Base-by-base conservation (phyloP, 78 protist species). In the Guillardia theta region DNA sequence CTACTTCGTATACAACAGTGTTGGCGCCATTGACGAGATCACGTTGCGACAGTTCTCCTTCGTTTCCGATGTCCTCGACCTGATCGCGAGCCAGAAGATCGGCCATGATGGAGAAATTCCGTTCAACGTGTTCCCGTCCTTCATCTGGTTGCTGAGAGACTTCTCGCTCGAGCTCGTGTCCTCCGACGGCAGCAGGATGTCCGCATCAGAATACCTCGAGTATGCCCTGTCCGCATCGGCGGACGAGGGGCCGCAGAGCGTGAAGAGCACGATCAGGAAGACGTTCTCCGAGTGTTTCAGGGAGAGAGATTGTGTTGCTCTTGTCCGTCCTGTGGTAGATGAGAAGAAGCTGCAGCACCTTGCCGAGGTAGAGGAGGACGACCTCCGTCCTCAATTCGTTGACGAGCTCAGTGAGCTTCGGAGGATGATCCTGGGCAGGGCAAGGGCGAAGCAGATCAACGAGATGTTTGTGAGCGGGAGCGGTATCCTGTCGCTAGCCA, bases 141-240 rank as follows among this genome's bases (percentile, higher is more conserved):
- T 94, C 93, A n/a, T 94, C 92, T 94, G 95, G 95, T 53, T 94
- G 24, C 93, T 94, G 47, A 92, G 95, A 41, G 95, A 94, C 95
- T 94, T 94, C 19, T 8, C 93, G 22, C 88, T 94, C 45, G 54
- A 94, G 62, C 95, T 94, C 30, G 78, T 39, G 47, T 1, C 45
- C 10, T 30, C 39, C n/a, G 88, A n/a, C 24, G 95, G 95, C n/a
- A 21, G 46, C 50, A 36, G 39, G 88, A 9, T 94, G 22, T 19
- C 95, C 22, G 15, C 95, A 19, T 21, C 27, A 27, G 54, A 88
- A 41, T 94, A 94, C 47, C 93, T 94, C 47, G 95, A 94, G 93
- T n/a, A 36, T 27, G 90, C 45, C 53, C 10, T 46, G 4, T 48
- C 36, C 62, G 33, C 24, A 1, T 4, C 4, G 64, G 12, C 92